These are phyloP conservation scores for Ustilago bromivora DNA, from an alignment of 1,284 basidiomycete species.

Conservation along the genomic window DNA sequence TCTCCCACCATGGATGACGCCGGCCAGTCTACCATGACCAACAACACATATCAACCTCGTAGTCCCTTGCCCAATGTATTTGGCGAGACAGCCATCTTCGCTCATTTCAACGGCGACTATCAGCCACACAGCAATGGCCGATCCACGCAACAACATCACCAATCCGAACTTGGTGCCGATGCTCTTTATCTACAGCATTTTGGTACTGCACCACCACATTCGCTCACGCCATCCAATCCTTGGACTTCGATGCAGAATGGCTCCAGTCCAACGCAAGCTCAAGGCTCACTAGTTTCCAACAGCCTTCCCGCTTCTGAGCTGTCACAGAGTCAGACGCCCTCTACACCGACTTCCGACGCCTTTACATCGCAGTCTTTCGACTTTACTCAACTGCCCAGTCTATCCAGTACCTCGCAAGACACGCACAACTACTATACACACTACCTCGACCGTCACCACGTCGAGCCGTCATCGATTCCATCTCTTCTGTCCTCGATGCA, in stretches of 20 bases:
- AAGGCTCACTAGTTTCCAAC: slow-evolving; percentile 4
- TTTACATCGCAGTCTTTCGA: slow-evolving; percentile 15
- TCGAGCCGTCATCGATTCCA: slow-evolving; percentile 16
- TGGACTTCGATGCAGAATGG: slow-evolving; percentile 9
- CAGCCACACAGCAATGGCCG: neutral
- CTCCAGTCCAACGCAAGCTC: slow-evolving; percentile 2
- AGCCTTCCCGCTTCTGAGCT: slow-evolving; percentile 12
- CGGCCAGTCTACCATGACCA: slow-evolving; percentile 4
- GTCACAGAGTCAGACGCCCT: neutral
- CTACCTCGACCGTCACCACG: slow-evolving; percentile 21
- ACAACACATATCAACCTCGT: slow-evolving; percentile 9
- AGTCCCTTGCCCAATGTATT: slow-evolving; percentile 4
- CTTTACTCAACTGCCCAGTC: slow-evolving; percentile 19
- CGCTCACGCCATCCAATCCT: neutral
- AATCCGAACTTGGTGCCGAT: neutral
- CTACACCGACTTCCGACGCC: slow-evolving; percentile 12
- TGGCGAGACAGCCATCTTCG: slow-evolving; percentile 2
- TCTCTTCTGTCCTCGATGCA: slow-evolving; percentile 14
- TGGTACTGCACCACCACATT: neutral
- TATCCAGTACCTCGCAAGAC: slow-evolving; percentile 11
- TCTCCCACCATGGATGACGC: slow-evolving; percentile 6
- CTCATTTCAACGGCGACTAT: neutral
- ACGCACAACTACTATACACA: slow-evolving; percentile 32
- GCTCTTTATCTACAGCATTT: neutral
- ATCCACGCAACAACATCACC: slow-evolving; percentile 7